Percentiles rank a stretch among this genome's conserved stretches.
phyloP scores from a whole-genome alignment of 208 protist genomes.

The Herpetomonas samuelpessoai region DNA sequence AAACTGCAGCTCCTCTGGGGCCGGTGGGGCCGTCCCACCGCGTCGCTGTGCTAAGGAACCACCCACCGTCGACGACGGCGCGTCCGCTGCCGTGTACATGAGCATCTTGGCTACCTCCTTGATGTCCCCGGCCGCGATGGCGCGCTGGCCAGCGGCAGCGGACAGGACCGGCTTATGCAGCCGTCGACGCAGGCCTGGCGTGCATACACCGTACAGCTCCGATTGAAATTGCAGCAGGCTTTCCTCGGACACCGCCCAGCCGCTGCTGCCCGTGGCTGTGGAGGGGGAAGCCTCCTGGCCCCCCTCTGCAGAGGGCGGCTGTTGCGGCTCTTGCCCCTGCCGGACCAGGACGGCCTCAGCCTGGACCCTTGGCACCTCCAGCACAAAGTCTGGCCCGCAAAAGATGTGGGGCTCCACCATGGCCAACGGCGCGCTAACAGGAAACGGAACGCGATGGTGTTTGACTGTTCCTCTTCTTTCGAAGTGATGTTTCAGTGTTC shows the following conservation, averaged over 20 bases:
- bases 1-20: constrained; percentile 1
- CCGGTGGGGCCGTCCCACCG: neutral
- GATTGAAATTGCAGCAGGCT: constrained; percentile 91
- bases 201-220: constrained; percentile 78
- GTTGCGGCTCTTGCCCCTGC: constrained; percentile 86
- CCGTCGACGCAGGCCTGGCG: constrained; percentile 72
- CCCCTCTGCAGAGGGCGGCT: too few relatives aligned
- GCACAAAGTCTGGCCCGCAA: constrained; percentile 89
- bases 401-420: constrained; percentile 98
- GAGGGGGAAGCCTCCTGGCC: too few relatives aligned
- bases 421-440: too few relatives aligned
- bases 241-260: constrained; percentile 94
- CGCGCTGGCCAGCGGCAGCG: constrained; percentile 5
- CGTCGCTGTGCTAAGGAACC: too few relatives aligned
- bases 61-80: neutral
- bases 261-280: too few relatives aligned
- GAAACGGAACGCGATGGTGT: too few relatives aligned
- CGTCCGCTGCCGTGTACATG: neutral
- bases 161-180: constrained; percentile 18
- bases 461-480: too few relatives aligned
- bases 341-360: constrained; percentile 93
- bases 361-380: constrained; percentile 93
- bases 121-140: constrained; percentile 58
- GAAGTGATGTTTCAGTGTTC: too few relatives aligned
- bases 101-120: constrained; percentile 47